Percentiles rank a stretch among this genome's conserved stretches.
These are phyloP conservation scores for Rhazya stricta DNA, from an alignment of 257 asterid species.

Conservation along the genomic window DNA sequence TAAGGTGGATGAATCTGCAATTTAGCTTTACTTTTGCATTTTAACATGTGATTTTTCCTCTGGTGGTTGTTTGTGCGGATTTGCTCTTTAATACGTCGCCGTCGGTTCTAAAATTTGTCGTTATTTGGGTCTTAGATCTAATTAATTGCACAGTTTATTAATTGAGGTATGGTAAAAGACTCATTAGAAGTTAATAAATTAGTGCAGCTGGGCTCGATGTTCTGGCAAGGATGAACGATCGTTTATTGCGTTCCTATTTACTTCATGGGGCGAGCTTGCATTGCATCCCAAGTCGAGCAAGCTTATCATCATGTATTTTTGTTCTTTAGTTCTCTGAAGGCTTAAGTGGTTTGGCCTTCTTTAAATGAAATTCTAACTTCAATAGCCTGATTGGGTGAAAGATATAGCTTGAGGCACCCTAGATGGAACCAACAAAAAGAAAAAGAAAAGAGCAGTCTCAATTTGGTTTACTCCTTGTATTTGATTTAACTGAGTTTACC, in stretches of 20 bases:
- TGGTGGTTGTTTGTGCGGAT: not conserved
- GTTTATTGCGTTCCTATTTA: not conserved
- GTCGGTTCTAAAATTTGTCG: not conserved
- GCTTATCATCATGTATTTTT: not conserved
- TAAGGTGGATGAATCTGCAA: not conserved
- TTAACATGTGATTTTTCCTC: not conserved
- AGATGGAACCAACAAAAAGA: not conserved
- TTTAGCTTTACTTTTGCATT: not conserved
- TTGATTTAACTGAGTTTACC: not conserved
- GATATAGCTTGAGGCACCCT: not conserved
- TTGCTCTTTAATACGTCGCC: not conserved
- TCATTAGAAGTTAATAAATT: not conserved
- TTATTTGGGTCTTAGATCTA: slow-evolving; percentile 18
- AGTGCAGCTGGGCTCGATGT: not conserved
- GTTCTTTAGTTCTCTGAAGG: not conserved
- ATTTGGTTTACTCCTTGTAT: not conserved
- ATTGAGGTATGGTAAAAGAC: not conserved
- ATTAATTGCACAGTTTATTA: not conserved
- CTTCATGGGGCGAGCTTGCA: not conserved
- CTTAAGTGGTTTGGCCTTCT: slow-evolving; percentile 2
- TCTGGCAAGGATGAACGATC: not conserved
- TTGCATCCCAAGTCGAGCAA: not conserved
- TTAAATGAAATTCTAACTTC: not conserved
- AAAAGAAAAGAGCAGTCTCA: not conserved
- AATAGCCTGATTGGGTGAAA: not conserved